Evolutionary conservation across 345 rosid genomes (phyloP), one percentile per base, ranked within the genome.

Genomic region (Arabis hirsuta): DNA sequence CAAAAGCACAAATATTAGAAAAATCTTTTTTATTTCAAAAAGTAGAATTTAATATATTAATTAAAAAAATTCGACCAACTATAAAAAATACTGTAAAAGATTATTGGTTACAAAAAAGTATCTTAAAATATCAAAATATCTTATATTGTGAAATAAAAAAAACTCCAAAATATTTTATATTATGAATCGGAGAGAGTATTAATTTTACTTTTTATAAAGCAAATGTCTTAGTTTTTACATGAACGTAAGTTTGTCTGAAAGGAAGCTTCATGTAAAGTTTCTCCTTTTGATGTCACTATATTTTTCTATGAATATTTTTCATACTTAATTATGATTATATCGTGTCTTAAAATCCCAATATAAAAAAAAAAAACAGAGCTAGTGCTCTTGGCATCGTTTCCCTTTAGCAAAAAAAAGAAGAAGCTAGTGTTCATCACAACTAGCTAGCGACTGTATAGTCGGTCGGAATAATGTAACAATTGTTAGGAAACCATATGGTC

Each of bases 251-350:
- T 65, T 47, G 38, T 73, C 60, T 48, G 26, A 29, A 58, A 51
- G 53, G 66, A 73, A 65, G 66, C 45, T 66, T 59, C 73, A 3
- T 26, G 59, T 65, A 65, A 73, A 47, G 71, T 65, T 47, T 47
- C 26, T 39, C 16, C 77, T 65, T 55, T 65, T 56, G 70, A 39
- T 67, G 43, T 65, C 71, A 55, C 71, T 32, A 41, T 14, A 13
- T 43, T 53, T 52, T 29, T 71, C 4, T 44, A 45, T 43, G 9
- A 26, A 26, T 73, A 26, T 3, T 26, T 48, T 46, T 65, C 34
- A 65, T 12, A 64, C 43, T 55, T 22, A 22, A 22, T 22, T 62
- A 67, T 67, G 62, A 51, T 54, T 43, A 59, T 24, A 14, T 60
- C 63, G 50, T 32, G 68, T 44, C 41, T 11, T 32, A 31, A 29